Evolutionary conservation across 2,329 filamentous ascomycete genomes (phyloP).

Genomic region (Eurotiales sp.): DNA sequence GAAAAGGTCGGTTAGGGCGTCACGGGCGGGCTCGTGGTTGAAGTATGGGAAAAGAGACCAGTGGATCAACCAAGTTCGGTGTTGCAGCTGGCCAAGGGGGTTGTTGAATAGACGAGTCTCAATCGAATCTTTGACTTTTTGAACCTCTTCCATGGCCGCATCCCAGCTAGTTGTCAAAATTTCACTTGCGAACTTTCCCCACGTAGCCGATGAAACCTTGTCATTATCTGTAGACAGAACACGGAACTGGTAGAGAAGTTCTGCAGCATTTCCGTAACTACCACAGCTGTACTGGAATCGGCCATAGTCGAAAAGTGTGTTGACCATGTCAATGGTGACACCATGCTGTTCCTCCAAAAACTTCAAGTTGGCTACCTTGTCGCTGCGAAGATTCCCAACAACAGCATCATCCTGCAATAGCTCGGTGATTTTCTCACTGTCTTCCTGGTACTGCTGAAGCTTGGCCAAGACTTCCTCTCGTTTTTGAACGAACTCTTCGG

Average conservation of each 20-base stretch:
- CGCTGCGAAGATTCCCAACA: slow-evolving; percentile 82
- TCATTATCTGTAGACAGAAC: slow-evolving; percentile 98
- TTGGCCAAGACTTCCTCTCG: slow-evolving; percentile 81
- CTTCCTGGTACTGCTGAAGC: slow-evolving; percentile 78
- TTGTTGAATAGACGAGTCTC: slow-evolving; percentile 96
- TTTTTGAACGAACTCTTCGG: slow-evolving; percentile 83
- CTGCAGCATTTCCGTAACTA: slow-evolving; percentile 83
- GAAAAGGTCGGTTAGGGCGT: slow-evolving; percentile 90
- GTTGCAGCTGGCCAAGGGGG: slow-evolving; percentile 88
- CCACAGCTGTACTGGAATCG: slow-evolving; percentile 98
- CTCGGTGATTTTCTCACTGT: slow-evolving; percentile 83
- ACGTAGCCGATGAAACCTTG: slow-evolving; percentile 91
- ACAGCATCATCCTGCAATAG: slow-evolving; percentile 86
- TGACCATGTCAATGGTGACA: slow-evolving; percentile 92
- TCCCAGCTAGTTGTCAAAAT: slow-evolving; percentile 97
- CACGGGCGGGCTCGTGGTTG: slow-evolving; percentile 89
- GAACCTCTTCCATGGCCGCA: slow-evolving; percentile 80
- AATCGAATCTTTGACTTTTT: slow-evolving; percentile 86
- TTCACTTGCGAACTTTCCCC: slow-evolving; percentile 96
- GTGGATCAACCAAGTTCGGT: slow-evolving; percentile 96
- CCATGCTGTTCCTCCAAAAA: slow-evolving; percentile 96
- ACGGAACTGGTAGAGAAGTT: slow-evolving; percentile 95
- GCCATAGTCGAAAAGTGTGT: slow-evolving; percentile 91
- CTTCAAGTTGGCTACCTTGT: slow-evolving; percentile 98
- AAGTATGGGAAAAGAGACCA: slow-evolving; percentile 99